phyloP scores from a whole-genome alignment of 2,329 filamentous ascomycete species.

The Fusarium zealandicum region DNA sequence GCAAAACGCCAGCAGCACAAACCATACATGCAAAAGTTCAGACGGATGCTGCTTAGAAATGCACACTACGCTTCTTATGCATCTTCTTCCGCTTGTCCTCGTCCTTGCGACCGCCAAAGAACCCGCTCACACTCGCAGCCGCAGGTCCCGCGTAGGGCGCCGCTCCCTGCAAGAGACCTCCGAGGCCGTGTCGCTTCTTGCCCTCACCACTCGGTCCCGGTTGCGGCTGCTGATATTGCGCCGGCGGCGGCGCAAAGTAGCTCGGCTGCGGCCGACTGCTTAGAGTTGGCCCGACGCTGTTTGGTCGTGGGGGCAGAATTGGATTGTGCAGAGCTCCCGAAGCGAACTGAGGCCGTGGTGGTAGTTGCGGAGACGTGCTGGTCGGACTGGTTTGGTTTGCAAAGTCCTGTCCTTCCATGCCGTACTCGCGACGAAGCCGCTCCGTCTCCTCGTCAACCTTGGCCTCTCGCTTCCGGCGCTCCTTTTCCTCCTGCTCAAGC shows the following conservation, averaged over 20 bases:
- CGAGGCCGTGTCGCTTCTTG: slow-evolving; percentile 41
- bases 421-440: slow-evolving; percentile 73
- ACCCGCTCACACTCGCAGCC: slow-evolving; percentile 56
- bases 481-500: slow-evolving; percentile 71
- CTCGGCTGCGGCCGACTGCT: slow-evolving; percentile 28
- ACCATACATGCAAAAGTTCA: neutral
- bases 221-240: slow-evolving; percentile 33
- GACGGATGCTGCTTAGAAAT: slow-evolving; percentile 46
- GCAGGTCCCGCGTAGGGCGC: slow-evolving; percentile 48
- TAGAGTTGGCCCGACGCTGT: slow-evolving; percentile 54
- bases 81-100: slow-evolving; percentile 52
- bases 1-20: slow-evolving; percentile 17
- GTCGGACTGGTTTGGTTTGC: slow-evolving; percentile 31
- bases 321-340: slow-evolving; percentile 33
- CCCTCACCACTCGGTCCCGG: slow-evolving; percentile 26
- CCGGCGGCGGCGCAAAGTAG: slow-evolving; percentile 37
- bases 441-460: slow-evolving; percentile 83
- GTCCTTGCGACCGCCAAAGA: slow-evolving; percentile 49
- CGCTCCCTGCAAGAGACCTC: slow-evolving; percentile 41
- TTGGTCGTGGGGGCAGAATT: slow-evolving; percentile 52
- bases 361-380: slow-evolving; percentile 45
- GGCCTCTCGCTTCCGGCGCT: slow-evolving; percentile 60
- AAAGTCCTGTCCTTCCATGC: slow-evolving; percentile 58
- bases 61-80: slow-evolving; percentile 58
- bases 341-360: slow-evolving; percentile 41